Evolutionary conservation across 164 flowering plant genomes (phyloP), one percentile per base, ranked within the genome.

Genomic region (Berberis thunbergii): DNA sequence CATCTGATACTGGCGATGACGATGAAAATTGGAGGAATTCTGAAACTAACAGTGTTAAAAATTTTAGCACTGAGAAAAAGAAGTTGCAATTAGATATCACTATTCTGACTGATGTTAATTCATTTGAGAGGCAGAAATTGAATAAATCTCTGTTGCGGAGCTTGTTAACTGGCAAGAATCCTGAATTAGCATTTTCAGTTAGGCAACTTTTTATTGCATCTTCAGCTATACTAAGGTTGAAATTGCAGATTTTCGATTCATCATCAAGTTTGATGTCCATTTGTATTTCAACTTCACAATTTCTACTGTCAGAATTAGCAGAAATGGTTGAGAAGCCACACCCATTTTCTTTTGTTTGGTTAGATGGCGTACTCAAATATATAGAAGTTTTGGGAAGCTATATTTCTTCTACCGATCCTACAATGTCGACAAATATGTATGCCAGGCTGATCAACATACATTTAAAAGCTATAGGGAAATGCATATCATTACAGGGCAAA

Each of bases 401-500:
- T 70, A 78, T 90, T 77, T 69, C 83, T 45, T 67, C 56, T 41
- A 70, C 67, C 41, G 67, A 79, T 71, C 82, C 83, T 41, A 60
- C 77, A 3, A 69, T 70, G 43, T 76, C 87, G n/a, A 72, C 72
- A 63, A 72, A 81, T 76, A 54, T 76, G 61, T 88, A 83, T 75
- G 67, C 68, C n/a, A 74, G 72, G 73, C 73, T 90, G 63, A 70
- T 90, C 55, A 76, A 75, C 49, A 60, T 94, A n/a, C 95, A 87
- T 62, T 57, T 88, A 54, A 74, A 63, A 73, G 89, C 82, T 53
- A 75, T 90, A 54, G 97, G 96, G 61, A 88, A 76, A 77, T 88
- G 91, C 81, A 88, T 87, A 45, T 67, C 81, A 13, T 75, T 87
- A 60, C 91, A 86, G 65, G 96, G 93, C 9, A 90, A 90, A 70